Conservation (phyloP, 257 asterid species). For the Lantana camara region DNA sequence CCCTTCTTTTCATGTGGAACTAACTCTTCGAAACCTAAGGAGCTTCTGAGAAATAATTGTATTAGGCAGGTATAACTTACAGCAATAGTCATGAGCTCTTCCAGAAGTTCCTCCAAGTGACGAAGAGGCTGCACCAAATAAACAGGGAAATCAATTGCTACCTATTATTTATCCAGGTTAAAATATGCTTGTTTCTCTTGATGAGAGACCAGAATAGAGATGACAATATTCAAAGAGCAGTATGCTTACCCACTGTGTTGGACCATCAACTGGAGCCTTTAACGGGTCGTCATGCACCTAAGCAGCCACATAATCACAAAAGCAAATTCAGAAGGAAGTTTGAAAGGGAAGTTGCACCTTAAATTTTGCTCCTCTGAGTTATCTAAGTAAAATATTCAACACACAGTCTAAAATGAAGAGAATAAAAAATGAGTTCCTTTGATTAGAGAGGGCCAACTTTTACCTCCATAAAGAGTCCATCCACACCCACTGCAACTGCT, state of each 20-base stretch:
- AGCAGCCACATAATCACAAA: conserved; percentile 22
- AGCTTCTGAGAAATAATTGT: not conserved
- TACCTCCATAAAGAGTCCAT: no score
- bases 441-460: no score
- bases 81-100: conserved; percentile 78
- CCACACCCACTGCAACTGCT: no score
- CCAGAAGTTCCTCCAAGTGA: conserved; percentile 85
- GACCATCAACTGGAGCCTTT: conserved; percentile 98
- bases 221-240: not conserved
- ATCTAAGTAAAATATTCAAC: not conserved
- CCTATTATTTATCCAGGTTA: not conserved
- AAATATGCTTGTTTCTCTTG: not conserved
- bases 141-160: conserved; percentile 9
- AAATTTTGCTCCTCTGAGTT: not conserved
- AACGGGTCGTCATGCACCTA: conserved; percentile 93
- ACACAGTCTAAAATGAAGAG: not conserved
- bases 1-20: not conserved
- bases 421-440: conserved; percentile 28
- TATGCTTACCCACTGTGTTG: conserved; percentile 92
- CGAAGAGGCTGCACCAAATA: conserved; percentile 73
- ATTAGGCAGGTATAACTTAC: conserved; percentile 44
- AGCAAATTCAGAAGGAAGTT: conserved; percentile 2
- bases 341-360: not conserved
- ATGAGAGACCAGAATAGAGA: not conserved
- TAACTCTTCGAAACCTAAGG: not conserved